A percentile compares a stretch with the other conserved stretches of the same genome.
Conservation (phyloP, 345 rosid species). For the Heritiera fomes region DNA sequence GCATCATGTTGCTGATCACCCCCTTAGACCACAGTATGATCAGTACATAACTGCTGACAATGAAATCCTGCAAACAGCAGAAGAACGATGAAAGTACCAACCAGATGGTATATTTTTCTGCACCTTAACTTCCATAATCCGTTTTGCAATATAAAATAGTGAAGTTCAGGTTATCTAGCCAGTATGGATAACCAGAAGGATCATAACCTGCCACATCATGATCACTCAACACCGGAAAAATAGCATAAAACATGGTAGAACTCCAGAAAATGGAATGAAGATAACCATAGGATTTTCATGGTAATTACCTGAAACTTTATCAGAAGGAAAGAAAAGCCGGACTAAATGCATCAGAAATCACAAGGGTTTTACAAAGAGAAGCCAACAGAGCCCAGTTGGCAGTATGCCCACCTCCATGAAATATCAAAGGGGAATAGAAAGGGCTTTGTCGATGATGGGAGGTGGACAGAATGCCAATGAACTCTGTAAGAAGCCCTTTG, state of each 20-base stretch:
- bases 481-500: conserved; percentile 87
- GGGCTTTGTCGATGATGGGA: conserved; percentile 37
- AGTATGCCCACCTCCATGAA: conserved; percentile 79
- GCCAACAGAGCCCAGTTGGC: conserved; percentile 83
- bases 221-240: neutral
- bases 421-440: conserved; percentile 8
- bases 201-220: neutral
- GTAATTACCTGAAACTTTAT: conserved; percentile 30
- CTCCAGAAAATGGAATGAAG: neutral
- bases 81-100: conserved; percentile 16
- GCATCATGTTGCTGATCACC: neutral
- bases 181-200: neutral
- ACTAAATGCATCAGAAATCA: conserved; percentile 41
- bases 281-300: conserved; percentile 3
- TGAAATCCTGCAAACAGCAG: conserved; percentile 12
- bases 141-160: conserved; percentile 1
- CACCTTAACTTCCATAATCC: neutral
- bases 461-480: conserved; percentile 99
- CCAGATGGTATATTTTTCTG: neutral
- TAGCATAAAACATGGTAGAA: neutral
- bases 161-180: conserved; percentile 3
- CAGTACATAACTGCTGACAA: neutral
- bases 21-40: neutral
- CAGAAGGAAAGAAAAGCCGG: neutral
- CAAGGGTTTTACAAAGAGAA: conserved; percentile 79